A percentile compares a stretch with the other conserved stretches of the same genome.
phyloP scores from a whole-genome alignment of 2,329 filamentous ascomycete genomes.

The Nemania diffusa region DNA sequence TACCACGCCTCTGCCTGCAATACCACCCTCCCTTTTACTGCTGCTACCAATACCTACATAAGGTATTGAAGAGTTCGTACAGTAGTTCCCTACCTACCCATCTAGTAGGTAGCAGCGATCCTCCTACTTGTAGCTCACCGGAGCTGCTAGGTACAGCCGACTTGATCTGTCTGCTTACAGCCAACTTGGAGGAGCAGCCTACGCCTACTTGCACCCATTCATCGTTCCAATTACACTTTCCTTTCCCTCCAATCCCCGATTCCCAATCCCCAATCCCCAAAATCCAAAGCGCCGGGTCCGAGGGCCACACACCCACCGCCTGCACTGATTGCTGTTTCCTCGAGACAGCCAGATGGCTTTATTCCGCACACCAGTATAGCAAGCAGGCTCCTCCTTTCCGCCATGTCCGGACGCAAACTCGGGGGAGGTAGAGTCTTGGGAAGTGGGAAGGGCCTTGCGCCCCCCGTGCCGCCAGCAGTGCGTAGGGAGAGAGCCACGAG shows the following conservation, averaged over 20 bases:
- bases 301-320: not conserved
- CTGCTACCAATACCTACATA: not conserved
- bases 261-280: not conserved
- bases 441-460: slow-evolving; percentile 83
- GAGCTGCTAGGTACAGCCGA: not conserved
- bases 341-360: slow-evolving; percentile 27
- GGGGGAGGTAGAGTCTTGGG: slow-evolving; percentile 93
- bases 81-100: not conserved
- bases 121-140: not conserved
- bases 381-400: slow-evolving; percentile 31
- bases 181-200: too few species aligned
- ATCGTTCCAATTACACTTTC: not conserved
- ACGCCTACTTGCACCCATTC: not conserved
- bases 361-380: slow-evolving; percentile 12
- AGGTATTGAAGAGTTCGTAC: too few species aligned
- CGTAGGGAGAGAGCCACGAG: slow-evolving; percentile 57
- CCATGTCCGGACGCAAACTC: slow-evolving; percentile 86
- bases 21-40: not conserved
- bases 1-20: not conserved
- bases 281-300: not conserved
- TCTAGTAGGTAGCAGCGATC: not conserved
- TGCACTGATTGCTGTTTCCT: not conserved
- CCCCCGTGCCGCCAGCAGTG: slow-evolving; percentile 60
- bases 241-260: not conserved
- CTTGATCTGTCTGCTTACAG: not conserved